These are phyloP conservation scores for Kwoniella newhampshirensis DNA, from an alignment of 768 basidiomycete species.

Conservation along the genomic window DNA sequence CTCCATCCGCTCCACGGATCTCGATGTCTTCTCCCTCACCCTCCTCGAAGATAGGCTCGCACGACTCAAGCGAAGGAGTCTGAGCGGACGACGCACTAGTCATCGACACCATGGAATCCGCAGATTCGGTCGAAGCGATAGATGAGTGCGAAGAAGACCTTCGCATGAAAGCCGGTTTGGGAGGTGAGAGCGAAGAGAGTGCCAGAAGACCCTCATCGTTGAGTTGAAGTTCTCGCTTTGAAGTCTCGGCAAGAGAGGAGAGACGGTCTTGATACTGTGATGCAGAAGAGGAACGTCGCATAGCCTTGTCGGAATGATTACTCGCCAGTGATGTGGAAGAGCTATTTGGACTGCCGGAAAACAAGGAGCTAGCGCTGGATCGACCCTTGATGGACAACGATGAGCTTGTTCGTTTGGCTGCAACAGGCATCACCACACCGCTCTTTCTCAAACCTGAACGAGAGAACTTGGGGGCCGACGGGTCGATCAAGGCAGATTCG, in stretches of 20 bases:
- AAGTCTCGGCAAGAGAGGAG: slow-evolving; percentile 27
- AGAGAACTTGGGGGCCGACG: slow-evolving; percentile 45
- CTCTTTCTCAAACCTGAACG: slow-evolving; percentile 40
- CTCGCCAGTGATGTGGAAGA: slow-evolving; percentile 9
- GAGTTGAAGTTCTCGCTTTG: slow-evolving; percentile 31
- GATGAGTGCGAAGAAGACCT: slow-evolving; percentile 22
- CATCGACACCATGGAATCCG: slow-evolving; percentile 16
- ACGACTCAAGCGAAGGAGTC: slow-evolving; percentile 19
- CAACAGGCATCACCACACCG: slow-evolving; percentile 40
- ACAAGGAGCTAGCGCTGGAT: slow-evolving; percentile 2
- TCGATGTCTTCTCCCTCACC: slow-evolving; percentile 7
- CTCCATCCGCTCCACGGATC: slow-evolving; percentile 1
- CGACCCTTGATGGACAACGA: slow-evolving; percentile 7
- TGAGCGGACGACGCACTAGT: slow-evolving; percentile 19
- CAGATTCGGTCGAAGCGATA: slow-evolving; percentile 12
- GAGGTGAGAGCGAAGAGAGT: slow-evolving; percentile 28
- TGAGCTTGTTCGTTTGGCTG: slow-evolving; percentile 17
- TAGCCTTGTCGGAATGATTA: slow-evolving; percentile 2
- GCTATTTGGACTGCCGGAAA: slow-evolving; percentile 3
- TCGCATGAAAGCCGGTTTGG: slow-evolving; percentile 35
- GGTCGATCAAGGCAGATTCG: slow-evolving; percentile 8
- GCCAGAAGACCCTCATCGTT: slow-evolving; percentile 36
- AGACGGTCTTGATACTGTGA: slow-evolving; percentile 26
- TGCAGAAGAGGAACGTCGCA: slow-evolving; percentile 4
- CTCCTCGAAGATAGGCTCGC: slow-evolving; percentile 25